Conservation (phyloP, 495 filamentous ascomycete genomes). For the Talaromyces ruber region DNA sequence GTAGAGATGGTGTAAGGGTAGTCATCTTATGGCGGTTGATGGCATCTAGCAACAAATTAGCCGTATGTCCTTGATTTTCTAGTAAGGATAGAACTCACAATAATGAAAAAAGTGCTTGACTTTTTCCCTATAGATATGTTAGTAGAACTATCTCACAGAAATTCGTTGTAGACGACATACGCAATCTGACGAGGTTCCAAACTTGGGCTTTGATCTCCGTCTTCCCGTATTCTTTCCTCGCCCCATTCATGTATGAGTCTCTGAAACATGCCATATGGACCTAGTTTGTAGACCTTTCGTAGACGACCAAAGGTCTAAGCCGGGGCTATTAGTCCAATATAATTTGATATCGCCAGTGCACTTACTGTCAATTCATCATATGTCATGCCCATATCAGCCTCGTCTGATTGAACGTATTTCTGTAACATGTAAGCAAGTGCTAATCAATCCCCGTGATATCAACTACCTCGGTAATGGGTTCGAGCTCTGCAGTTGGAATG, state of each 20-base stretch:
- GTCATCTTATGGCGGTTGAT: conserved; percentile 64
- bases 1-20: conserved; percentile 51
- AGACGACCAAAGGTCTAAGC: conserved; percentile 53
- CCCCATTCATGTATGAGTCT: conserved; percentile 65
- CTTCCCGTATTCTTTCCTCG: conserved; percentile 20
- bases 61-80: neutral
- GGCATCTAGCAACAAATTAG: conserved; percentile 9
- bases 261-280: conserved; percentile 64
- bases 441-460: conserved; percentile 49
- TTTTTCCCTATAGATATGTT: conserved; percentile 36
- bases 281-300: conserved; percentile 63
- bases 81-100: conserved; percentile 26
- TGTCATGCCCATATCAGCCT: conserved; percentile 66
- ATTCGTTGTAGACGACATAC: neutral
- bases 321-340: conserved; percentile 12
- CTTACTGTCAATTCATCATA: conserved; percentile 34
- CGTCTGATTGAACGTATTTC: conserved; percentile 43
- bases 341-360: conserved; percentile 7
- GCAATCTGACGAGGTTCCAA: conserved; percentile 32
- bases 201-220: conserved; percentile 13
- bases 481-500: conserved; percentile 73
- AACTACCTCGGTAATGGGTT: conserved; percentile 64
- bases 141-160: neutral
- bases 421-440: conserved; percentile 11
- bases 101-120: conserved; percentile 61